phyloP scores from a whole-genome alignment of 495 filamentous ascomycete species.

The Penicillium alfredii region DNA sequence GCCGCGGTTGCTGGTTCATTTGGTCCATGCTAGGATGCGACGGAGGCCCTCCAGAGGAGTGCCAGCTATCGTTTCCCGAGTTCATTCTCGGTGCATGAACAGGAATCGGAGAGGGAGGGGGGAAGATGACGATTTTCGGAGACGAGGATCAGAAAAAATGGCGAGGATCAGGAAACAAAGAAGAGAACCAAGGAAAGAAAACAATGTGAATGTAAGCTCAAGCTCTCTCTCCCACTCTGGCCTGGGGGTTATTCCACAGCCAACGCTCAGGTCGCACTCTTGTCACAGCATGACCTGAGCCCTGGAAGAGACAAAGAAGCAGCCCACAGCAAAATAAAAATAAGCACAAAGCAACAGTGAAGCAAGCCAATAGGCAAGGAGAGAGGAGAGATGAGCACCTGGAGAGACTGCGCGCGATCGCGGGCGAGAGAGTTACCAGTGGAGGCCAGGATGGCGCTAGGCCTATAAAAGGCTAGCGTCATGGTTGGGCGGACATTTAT shows the following conservation, averaged over 20 bases:
- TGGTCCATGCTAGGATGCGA: constrained; percentile 44
- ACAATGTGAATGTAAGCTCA: constrained; percentile 11
- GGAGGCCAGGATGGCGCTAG: constrained; percentile 38
- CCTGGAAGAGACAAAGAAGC: constrained; percentile 1
- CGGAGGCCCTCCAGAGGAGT: constrained; percentile 40
- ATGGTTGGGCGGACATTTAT: constrained; percentile 5
- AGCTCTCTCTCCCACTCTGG: constrained; percentile 10
- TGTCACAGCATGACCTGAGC: constrained; percentile 24
- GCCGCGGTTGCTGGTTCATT: constrained; percentile 41
- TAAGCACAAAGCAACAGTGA: constrained; percentile 4
- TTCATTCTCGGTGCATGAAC: constrained; percentile 37
- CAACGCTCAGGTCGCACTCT: constrained; percentile 16
- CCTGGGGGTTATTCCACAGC: constrained; percentile 4
- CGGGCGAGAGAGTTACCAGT: constrained; percentile 37
- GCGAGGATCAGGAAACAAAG: background rate
- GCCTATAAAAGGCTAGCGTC: constrained; percentile 15
- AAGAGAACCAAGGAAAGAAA: background rate
- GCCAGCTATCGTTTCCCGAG: constrained; percentile 45
- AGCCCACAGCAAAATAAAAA: background rate
- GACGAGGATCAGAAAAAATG: background rate
- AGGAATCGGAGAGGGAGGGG: background rate
- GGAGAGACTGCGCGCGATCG: constrained; percentile 42
- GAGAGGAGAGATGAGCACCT: constrained; percentile 9
- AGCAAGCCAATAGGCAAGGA: constrained; percentile 2
- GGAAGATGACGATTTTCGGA: too few relatives aligned